Percentiles rank a stretch among this genome's conserved stretches.
Evolutionary conservation across 352 stramenopile species (phyloP).

Genomic region (Phytophthora cryptogea): DNA sequence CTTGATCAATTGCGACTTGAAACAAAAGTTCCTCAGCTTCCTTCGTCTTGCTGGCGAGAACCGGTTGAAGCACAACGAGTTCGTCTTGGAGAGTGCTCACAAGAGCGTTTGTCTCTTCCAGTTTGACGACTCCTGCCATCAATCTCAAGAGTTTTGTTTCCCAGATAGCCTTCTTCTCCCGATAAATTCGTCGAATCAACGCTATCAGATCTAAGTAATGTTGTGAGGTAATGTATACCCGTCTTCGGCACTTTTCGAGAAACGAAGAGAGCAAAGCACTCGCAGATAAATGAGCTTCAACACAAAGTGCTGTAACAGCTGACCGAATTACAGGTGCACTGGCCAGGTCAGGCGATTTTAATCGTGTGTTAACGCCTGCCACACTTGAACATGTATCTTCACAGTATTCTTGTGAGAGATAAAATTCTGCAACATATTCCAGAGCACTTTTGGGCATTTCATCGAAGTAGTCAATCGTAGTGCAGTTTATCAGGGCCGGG

Average conservation of each 20-base stretch:
- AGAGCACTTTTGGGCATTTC: slow-evolving; percentile 90
- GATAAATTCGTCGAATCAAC: slow-evolving; percentile 82
- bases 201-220: slow-evolving; percentile 92
- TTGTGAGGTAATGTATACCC: slow-evolving; percentile 76
- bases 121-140: slow-evolving; percentile 64
- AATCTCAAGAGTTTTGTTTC: slow-evolving; percentile 61
- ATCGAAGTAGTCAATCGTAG: slow-evolving; percentile 94
- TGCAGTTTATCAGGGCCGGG: slow-evolving; percentile 93
- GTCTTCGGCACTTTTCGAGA: slow-evolving; percentile 37
- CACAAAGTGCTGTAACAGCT: slow-evolving; percentile 49
- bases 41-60: slow-evolving; percentile 59
- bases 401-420: slow-evolving; percentile 33
- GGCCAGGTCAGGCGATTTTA: slow-evolving; percentile 10
- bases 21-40: slow-evolving; percentile 67
- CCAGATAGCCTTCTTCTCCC: slow-evolving; percentile 45
- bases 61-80: slow-evolving; percentile 83
- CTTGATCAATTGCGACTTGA: slow-evolving; percentile 68
- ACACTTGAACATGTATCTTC: slow-evolving; percentile 2
- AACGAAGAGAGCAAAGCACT: slow-evolving; percentile 34
- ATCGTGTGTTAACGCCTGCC: background rate
- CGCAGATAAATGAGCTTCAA: slow-evolving; percentile 56
- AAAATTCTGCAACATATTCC: slow-evolving; percentile 78
- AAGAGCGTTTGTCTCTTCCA: slow-evolving; percentile 74
- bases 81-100: slow-evolving; percentile 74
- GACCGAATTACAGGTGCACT: slow-evolving; percentile 25